Base-by-base conservation (phyloP, 192 early-diverging fungal species). In the Thamnidium elegans region DNA sequence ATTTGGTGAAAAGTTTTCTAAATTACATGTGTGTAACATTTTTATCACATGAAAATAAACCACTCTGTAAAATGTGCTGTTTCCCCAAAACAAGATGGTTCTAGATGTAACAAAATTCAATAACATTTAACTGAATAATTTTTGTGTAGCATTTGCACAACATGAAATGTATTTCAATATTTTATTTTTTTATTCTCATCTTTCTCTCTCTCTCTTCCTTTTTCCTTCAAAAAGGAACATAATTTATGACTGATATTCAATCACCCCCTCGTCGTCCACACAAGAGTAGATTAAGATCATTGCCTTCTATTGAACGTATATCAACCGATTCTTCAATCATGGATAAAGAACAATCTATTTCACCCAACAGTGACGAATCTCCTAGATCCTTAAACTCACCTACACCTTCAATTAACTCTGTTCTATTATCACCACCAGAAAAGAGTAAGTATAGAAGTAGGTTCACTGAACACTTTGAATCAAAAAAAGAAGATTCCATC, bases 251-350 rank as follows among this genome's bases (percentile, higher is more conserved):
- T 14, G 59, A 14, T 17, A 14, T 32, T 50, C 59, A 6, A n/a
- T 13, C 20, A 5, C 64, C 64, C 46, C 64, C 64, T 17, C 66
- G 34, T 6, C 44, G 55, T 7, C 66, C 66, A n/a, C 23, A 54
- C 10, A 60, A 58, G 44, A 60, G 66, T 23, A 59, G 39, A 21
- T 59, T 59, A 45, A 59, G 58, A 15, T 23, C 58, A 13, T 42
- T 59, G 14, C 21, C 43, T 45, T 59, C 58, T 20, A 5, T 17
- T 15, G 58, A 59, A 23, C 20, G 19, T 17, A 43, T 10, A 3
- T 21, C 55, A 10, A 59, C 20, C 15, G 13, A 11, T 59, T 45
- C 42, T 23, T 58, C 56, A 14, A 17, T 58, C 10, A 21, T 48
- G 36, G 36, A 14, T 21, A 7, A 14, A n/a, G 36, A 59, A 21